phyloP scores from a whole-genome alignment of 2,329 filamentous ascomycete genomes.

The Ceratocystis ficicola region DNA sequence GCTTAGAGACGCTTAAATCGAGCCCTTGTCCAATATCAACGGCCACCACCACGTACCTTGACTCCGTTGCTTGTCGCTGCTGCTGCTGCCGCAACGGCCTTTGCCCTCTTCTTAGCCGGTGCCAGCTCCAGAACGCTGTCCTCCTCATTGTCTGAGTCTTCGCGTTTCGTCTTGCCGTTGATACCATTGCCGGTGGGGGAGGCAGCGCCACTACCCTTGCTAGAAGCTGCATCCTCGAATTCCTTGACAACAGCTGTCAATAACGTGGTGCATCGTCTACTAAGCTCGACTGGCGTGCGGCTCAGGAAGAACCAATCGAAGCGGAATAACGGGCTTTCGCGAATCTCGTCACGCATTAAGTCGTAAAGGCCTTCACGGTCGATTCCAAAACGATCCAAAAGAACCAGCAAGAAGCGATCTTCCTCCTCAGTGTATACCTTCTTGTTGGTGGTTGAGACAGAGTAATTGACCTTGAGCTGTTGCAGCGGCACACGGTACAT shows the following conservation, averaged over 20 bases:
- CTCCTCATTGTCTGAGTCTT: slow-evolving; percentile 77
- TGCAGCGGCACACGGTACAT: slow-evolving; percentile 96
- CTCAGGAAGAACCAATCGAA: slow-evolving; percentile 99
- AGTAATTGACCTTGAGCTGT: slow-evolving; percentile 98
- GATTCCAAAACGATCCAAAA: slow-evolving; percentile 83
- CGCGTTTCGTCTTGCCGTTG: slow-evolving; percentile 59
- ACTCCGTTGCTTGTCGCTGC: slow-evolving; percentile 44
- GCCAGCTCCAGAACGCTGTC: slow-evolving; percentile 66
- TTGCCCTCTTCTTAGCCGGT: slow-evolving; percentile 83
- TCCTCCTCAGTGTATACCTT: slow-evolving; percentile 99
- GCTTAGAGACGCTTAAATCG: not conserved
- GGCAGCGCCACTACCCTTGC: slow-evolving; percentile 27
- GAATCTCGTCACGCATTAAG: slow-evolving; percentile 91
- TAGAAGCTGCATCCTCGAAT: slow-evolving; percentile 58
- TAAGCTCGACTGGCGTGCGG: slow-evolving; percentile 82
- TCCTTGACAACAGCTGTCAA: slow-evolving; percentile 91
- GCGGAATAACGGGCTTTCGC: slow-evolving; percentile 84
- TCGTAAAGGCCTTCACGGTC: slow-evolving; percentile 87
- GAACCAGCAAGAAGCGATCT: slow-evolving; percentile 85
- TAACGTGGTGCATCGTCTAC: slow-evolving; percentile 82
- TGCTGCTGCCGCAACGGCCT: not conserved
- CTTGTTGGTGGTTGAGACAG: slow-evolving; percentile 97
- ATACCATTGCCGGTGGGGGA: slow-evolving; percentile 38
- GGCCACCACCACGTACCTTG: slow-evolving; percentile 50
- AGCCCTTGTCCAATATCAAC: not conserved